These are phyloP conservation scores for Penicillium ucsense DNA, from an alignment of 495 filamentous ascomycete species.

Conservation along the genomic window DNA sequence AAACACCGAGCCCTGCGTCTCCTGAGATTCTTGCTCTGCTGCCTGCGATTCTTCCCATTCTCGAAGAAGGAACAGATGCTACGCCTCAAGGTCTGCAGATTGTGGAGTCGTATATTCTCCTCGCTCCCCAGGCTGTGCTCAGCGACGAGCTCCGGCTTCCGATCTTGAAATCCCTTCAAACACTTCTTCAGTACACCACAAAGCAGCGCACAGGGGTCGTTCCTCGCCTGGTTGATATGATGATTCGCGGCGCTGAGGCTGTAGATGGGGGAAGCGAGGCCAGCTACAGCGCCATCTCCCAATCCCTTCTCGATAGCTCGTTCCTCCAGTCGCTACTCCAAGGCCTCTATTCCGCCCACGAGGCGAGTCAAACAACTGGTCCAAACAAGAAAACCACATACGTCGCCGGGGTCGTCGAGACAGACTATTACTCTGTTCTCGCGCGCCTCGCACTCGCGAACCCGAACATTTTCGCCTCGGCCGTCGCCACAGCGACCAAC, in stretches of 20 bases:
- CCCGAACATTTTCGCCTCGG: conserved; percentile 53
- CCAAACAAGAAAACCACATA: conserved; percentile 54
- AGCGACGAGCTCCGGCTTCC: conserved; percentile 48
- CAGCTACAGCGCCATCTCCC: conserved; percentile 50
- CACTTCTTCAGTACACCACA: conserved; percentile 43
- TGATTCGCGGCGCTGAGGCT: conserved; percentile 59
- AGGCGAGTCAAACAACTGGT: conserved; percentile 65
- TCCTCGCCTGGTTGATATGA: conserved; percentile 55
- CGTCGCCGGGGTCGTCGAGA: conserved; percentile 60
- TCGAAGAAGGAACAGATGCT: conserved; percentile 60
- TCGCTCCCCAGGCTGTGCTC: conserved; percentile 69
- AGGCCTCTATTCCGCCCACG: conserved; percentile 59
- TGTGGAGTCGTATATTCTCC: conserved; percentile 66
- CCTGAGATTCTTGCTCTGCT: conserved; percentile 58
- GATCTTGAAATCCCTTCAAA: conserved; percentile 47
- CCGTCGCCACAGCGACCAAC: conserved; percentile 31
- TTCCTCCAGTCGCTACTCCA: conserved; percentile 59
- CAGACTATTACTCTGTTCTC: conserved; percentile 76
- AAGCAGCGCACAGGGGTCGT: conserved; percentile 57
- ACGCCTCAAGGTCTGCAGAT: conserved; percentile 63
- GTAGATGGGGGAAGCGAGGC: conserved; percentile 62
- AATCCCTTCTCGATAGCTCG: conserved; percentile 57
- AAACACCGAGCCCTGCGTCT: conserved; percentile 57
- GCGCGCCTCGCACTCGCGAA: conserved; percentile 66
- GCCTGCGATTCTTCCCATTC: conserved; percentile 57